Percentiles rank a stretch among this genome's conserved stretches.
These are phyloP conservation scores for Pichia pseudocactophila DNA, from an alignment of 805 yeast genomes.

Conservation along the genomic window DNA sequence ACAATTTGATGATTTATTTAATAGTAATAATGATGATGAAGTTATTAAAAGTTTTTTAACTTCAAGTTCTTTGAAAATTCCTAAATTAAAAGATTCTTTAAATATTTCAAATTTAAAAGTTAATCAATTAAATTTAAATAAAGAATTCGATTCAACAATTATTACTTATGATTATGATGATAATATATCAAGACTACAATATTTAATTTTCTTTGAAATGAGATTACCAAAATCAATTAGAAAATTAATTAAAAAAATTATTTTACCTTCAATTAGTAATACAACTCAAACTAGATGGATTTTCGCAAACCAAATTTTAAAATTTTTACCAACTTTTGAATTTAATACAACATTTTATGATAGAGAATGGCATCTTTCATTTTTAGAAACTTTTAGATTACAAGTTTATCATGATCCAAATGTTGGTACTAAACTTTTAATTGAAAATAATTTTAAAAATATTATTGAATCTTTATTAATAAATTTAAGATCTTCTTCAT, in stretches of 20 bases:
- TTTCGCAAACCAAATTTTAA: conserved; percentile 45
- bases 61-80: conserved; percentile 1
- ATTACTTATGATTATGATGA: neutral
- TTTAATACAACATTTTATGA: conserved; percentile 37
- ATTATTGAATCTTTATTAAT: conserved; percentile 31
- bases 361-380: conserved; percentile 38
- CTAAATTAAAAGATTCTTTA: neutral
- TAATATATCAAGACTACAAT: conserved; percentile 43
- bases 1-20: neutral
- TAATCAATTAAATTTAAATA: neutral
- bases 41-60: conserved; percentile 10
- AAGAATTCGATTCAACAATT: neutral
- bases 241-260: conserved; percentile 35
- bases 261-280: conserved; percentile 50
- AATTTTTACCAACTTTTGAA: conserved; percentile 44
- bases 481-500: conserved; percentile 2
- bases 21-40: neutral
- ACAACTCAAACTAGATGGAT: conserved; percentile 37
- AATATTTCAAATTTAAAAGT: neutral
- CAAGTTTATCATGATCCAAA: conserved; percentile 27
- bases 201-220: conserved; percentile 47
- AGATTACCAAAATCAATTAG: conserved; percentile 49
- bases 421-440: conserved; percentile 32
- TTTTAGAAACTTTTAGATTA: conserved; percentile 24
- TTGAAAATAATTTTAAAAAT: conserved; percentile 31